Percentiles rank a stretch among this genome's conserved stretches.
These are phyloP conservation scores for Yamagishiella unicocca DNA, from an alignment of 139 green algal species.

Conservation along the genomic window DNA sequence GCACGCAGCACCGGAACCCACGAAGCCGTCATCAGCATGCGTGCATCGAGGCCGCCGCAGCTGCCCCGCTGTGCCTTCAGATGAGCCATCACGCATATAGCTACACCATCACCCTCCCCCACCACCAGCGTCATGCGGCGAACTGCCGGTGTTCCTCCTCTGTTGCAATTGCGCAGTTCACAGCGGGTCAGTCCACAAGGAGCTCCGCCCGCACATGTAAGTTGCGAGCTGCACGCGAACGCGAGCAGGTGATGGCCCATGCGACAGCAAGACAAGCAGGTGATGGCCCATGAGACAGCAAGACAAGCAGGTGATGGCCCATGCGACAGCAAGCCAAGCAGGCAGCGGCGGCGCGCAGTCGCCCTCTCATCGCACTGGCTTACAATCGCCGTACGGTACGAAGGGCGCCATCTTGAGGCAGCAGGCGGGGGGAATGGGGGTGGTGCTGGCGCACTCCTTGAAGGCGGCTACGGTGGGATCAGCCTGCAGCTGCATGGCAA, in stretches of 20 bases:
- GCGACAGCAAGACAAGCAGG: neutral
- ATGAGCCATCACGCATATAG: no score
- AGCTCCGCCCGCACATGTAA: neutral
- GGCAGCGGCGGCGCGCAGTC: neutral
- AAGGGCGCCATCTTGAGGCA: slow-evolving; percentile 19
- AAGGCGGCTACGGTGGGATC: neutral
- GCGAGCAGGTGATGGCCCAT: no score
- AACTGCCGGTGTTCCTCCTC: no score
- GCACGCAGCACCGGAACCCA: neutral
- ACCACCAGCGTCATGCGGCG: no score
- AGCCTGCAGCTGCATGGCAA: neutral
- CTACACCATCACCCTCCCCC: no score
- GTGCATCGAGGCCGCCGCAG: no score
- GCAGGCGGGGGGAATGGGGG: slow-evolving; percentile 5
- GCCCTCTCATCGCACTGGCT: neutral
- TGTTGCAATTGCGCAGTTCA: no score
- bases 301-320: no score
- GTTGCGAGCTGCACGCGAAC: neutral
- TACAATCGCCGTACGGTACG: slow-evolving; percentile 28
- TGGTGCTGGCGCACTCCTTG: neutral
- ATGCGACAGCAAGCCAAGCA: neutral
- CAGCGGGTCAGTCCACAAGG: neutral
- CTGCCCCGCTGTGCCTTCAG: no score
- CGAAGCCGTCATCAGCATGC: no score
- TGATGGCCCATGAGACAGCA: no score